Evolutionary conservation across 192 early-diverging fungal species (phyloP), one percentile per base, ranked within the genome.

Genomic region (Coemansia sp.): DNA sequence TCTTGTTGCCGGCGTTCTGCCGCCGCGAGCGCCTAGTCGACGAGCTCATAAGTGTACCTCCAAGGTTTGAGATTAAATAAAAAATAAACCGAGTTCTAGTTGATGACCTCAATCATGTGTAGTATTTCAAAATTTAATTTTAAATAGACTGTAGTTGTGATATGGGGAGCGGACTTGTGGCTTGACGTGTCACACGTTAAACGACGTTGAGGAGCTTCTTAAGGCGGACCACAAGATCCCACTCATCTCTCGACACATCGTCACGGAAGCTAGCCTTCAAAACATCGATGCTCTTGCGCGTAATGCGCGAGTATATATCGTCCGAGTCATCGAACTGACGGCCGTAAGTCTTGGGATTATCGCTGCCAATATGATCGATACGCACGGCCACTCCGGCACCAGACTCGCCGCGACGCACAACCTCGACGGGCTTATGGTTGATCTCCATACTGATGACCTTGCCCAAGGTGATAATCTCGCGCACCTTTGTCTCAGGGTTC

Each of bases 241-340:
- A 95, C 25, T 95, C 92, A 17, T 94, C 94, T 81, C 90, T 91
- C 49, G 81, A 76, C 67, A 99, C 52, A 68, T 99, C 95, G 41
- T 91, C 85, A 58, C 93, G 84, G 87, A 99, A 99, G 34, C 81
- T 89, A 55, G 87, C 84, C 82, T 99, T 99, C 67, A 97, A 80
- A 34, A 98, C 86, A 70, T 99, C 92, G 63, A 99, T 99, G 27
- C 91, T 94, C 46, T 66, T 72, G 24, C 96, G 89, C 18, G 92
- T 87, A 66, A 99, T 91, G 73, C 84, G 69, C 39, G 78, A 85
- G 73, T 91, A 91, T 38, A 98, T 66, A 38, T 87, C 83, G 53
- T 94, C 91, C 22, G 79, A 72, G 39, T 93, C 87, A 48, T 84
- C 86, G 71, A 98, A 96, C 75, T 98, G 96, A 27, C 96, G 82